A percentile compares a stretch with the other conserved stretches of the same genome.
Evolutionary conservation across 306 rosid species (phyloP).

Genomic region (Neltuma alba): DNA sequence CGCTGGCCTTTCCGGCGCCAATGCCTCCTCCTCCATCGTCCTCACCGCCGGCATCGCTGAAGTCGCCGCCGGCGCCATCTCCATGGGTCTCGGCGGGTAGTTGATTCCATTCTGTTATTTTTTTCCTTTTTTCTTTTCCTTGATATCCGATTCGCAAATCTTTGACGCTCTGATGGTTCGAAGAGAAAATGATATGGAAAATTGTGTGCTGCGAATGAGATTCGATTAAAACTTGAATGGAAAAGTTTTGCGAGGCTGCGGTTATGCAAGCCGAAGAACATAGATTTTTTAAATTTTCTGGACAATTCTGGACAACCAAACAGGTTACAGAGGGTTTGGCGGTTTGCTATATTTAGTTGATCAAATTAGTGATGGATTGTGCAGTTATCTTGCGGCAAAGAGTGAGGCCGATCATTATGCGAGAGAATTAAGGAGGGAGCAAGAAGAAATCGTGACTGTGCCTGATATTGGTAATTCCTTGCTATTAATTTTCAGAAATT

Average conservation of each 20-base stretch:
- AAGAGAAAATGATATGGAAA: not conserved
- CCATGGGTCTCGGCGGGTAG: conserved; percentile 92
- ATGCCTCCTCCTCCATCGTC: conserved; percentile 66
- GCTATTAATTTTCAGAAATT: not conserved
- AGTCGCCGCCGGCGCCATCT: conserved; percentile 76
- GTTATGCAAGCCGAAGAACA: not conserved
- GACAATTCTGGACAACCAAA: conserved; percentile 9
- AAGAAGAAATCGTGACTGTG: conserved; percentile 71
- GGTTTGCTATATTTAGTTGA: conserved; percentile 6
- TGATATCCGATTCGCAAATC: not conserved
- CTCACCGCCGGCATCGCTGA: conserved; percentile 79
- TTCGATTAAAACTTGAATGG: not conserved
- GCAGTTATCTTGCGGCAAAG: conserved; percentile 88
- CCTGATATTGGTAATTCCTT: conserved; percentile 63
- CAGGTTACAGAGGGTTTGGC: conserved; percentile 39
- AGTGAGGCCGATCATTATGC: conserved; percentile 86
- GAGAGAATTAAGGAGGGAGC: conserved; percentile 76
- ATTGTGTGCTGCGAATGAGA: not conserved
- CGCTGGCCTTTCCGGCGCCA: conserved; percentile 72
- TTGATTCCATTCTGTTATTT: not conserved
- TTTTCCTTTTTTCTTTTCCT: not conserved
- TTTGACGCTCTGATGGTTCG: no score
- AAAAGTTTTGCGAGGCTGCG: not conserved
- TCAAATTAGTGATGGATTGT: not conserved
- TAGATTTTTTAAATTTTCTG: not conserved